phyloP scores from a whole-genome alignment of 2,329 filamentous ascomycete species.

The Aureobasidium sp. region DNA sequence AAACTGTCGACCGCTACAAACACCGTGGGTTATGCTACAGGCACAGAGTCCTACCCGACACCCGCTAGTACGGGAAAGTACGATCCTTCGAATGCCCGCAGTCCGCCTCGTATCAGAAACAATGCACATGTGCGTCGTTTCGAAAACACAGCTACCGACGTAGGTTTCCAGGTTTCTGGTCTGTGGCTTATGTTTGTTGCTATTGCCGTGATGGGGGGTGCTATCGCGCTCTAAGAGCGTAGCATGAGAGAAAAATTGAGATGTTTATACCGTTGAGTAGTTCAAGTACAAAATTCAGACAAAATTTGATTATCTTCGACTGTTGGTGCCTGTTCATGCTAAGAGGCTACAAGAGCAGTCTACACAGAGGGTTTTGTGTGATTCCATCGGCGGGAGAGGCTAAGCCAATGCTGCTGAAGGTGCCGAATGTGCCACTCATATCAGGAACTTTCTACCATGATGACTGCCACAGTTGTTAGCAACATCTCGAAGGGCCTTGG shows the following conservation, averaged over 20 bases:
- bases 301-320: not conserved
- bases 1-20: not conserved
- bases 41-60: not conserved
- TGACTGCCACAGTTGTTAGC: no score
- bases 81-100: not conserved
- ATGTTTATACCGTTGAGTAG: not conserved
- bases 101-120: not conserved
- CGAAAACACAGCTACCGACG: not conserved
- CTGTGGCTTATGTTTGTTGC: not conserved
- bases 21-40: not conserved
- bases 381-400: no score
- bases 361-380: no score
- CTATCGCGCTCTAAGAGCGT: not conserved
- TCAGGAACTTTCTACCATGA: no score
- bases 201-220: not conserved
- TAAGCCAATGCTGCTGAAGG: no score
- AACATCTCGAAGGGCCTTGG: no score
- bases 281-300: not conserved
- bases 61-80: not conserved
- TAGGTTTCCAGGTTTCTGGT: not conserved
- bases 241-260: not conserved
- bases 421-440: no score
- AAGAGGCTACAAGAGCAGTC: not conserved
- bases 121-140: not conserved
- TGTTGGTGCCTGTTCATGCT: not conserved